phyloP scores from a whole-genome alignment of 2,329 filamentous ascomycete species.

The Pseudocercospora macadamiae region DNA sequence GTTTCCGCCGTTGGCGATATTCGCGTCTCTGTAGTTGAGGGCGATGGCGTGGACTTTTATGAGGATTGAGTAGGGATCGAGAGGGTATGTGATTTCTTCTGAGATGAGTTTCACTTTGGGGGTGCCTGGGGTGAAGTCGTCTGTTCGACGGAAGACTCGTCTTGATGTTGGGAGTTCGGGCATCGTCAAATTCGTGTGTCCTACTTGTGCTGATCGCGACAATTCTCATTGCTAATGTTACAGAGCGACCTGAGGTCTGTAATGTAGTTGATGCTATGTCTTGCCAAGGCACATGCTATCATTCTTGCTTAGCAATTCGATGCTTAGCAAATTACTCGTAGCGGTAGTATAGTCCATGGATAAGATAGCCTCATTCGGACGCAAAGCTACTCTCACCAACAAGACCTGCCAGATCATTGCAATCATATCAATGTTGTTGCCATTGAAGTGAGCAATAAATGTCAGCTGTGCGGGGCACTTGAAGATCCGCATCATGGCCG shows the following conservation, averaged over 20 bases:
- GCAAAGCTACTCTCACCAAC: background rate
- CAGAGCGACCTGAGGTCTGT: background rate
- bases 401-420: background rate
- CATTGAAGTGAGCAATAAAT: background rate
- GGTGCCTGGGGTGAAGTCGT: conserved; percentile 32
- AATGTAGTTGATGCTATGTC: background rate
- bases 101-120: conserved; percentile 21
- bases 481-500: too few relatives aligned
- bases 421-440: background rate
- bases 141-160: conserved; percentile 40
- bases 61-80: conserved; percentile 48
- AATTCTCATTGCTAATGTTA: too few relatives aligned
- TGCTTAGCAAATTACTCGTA: background rate
- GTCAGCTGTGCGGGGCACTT: background rate
- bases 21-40: conserved; percentile 55
- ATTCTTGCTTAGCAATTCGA: background rate
- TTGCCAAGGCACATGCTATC: background rate
- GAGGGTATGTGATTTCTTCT: conserved; percentile 19
- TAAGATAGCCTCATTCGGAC: background rate
- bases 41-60: conserved; percentile 54
- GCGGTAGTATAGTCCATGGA: background rate
- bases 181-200: background rate
- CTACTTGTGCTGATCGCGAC: too few relatives aligned
- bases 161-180: conserved; percentile 20
- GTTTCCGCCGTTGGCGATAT: conserved; percentile 40